Conservation (phyloP, 1,284 basidiomycete species). For the Melampsora larici-populina region DNA sequence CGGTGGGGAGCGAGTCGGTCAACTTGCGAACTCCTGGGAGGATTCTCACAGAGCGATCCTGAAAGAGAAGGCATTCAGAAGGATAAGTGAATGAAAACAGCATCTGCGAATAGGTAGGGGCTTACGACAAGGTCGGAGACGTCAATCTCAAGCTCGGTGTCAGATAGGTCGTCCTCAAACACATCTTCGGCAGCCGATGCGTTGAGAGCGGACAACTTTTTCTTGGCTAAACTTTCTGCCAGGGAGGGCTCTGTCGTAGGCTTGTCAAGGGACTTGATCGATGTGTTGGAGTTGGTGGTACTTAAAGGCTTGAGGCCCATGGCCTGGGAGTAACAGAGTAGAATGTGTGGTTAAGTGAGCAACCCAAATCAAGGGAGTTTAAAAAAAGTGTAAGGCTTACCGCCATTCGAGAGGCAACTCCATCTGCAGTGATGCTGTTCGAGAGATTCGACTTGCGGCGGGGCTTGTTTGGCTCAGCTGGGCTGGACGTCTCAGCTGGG, state of each 20-base stretch:
- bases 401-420: slow-evolving; percentile 45
- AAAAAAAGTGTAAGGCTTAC: background rate
- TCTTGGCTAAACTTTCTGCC: slow-evolving; percentile 54
- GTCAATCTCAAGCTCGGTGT: slow-evolving; percentile 51
- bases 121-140: slow-evolving; percentile 58
- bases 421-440: slow-evolving; percentile 44
- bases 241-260: background rate
- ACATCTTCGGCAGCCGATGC: slow-evolving; percentile 53
- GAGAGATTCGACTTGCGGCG: slow-evolving; percentile 45
- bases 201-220: slow-evolving; percentile 52
- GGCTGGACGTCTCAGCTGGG: slow-evolving; percentile 13
- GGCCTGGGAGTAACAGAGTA: slow-evolving; percentile 3
- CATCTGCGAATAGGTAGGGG: slow-evolving; percentile 53
- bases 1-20: slow-evolving; percentile 67
- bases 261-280: background rate
- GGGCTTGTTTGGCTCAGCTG: slow-evolving; percentile 14
- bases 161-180: slow-evolving; percentile 64
- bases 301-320: slow-evolving; percentile 48
- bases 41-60: slow-evolving; percentile 60
- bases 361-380: slow-evolving; percentile 52
- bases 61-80: background rate
- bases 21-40: slow-evolving; percentile 69
- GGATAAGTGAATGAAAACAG: slow-evolving; percentile 18
- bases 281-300: slow-evolving; percentile 51
- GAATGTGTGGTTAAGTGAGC: slow-evolving; percentile 54